Evolutionary conservation across 106 monocot species (phyloP).

Genomic region (Dendrobium catenatum): DNA sequence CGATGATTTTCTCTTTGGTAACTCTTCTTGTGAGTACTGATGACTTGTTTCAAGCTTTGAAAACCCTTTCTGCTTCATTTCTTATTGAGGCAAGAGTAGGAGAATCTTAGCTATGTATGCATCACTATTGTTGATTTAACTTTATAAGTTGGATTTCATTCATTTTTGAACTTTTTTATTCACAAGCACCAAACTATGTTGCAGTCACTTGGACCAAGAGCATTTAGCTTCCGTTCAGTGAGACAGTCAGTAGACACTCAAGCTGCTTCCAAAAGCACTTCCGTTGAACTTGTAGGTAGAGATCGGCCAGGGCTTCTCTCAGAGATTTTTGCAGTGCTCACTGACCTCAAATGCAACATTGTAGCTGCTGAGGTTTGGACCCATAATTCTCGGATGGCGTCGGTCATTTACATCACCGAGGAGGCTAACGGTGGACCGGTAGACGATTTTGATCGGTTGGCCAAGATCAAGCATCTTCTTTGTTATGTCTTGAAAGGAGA

Average conservation of each 20-base stretch:
- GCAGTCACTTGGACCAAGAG: slow-evolving; percentile 29
- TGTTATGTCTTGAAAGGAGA: slow-evolving; percentile 36
- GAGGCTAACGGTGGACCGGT: slow-evolving; percentile 24
- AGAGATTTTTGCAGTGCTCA: slow-evolving; percentile 39
- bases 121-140: too few species aligned
- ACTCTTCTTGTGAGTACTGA: too few species aligned
- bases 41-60: too few species aligned
- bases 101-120: too few species aligned
- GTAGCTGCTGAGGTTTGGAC: slow-evolving; percentile 46
- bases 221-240: slow-evolving; percentile 13
- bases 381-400: slow-evolving; percentile 37
- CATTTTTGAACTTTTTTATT: too few species aligned
- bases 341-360: slow-evolving; percentile 43
- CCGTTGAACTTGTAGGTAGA: slow-evolving; percentile 38
- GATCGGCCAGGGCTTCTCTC: slow-evolving; percentile 54
- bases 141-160: too few species aligned
- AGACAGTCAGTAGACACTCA: slow-evolving; percentile 27
- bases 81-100: too few species aligned
- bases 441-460: slow-evolving; percentile 19
- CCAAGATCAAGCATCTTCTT: slow-evolving; percentile 35
- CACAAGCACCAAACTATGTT: too few species aligned
- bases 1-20: too few species aligned
- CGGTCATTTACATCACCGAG: slow-evolving; percentile 38
- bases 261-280: slow-evolving; percentile 24
- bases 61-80: too few species aligned